phyloP scores from a whole-genome alignment of 768 basidiomycete genomes.

The Phaeotremella fagi region DNA sequence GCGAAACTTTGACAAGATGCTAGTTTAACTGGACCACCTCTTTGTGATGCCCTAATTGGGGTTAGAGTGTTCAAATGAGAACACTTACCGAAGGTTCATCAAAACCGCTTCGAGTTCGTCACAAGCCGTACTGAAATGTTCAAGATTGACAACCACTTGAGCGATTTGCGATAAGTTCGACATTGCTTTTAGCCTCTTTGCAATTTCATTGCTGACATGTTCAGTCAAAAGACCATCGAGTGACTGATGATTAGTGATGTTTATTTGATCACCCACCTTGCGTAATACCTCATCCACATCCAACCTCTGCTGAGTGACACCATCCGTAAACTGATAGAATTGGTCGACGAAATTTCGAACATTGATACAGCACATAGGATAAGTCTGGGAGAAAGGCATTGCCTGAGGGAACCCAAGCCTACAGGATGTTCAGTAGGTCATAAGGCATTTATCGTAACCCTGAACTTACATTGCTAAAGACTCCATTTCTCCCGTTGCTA shows the following conservation, averaged over 20 bases:
- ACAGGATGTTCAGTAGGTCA: background rate
- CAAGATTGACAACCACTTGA: constrained; percentile 85
- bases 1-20: constrained; percentile 61
- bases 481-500: constrained; percentile 63
- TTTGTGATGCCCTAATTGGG: constrained; percentile 64
- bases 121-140: constrained; percentile 83
- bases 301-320: constrained; percentile 82
- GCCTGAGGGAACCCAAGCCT: constrained; percentile 64
- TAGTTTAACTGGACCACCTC: constrained; percentile 74
- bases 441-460: constrained; percentile 40
- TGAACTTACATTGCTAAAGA: constrained; percentile 48
- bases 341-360: constrained; percentile 85
- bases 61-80: background rate
- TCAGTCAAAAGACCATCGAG: constrained; percentile 72
- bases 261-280: constrained; percentile 57
- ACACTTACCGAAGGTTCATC: constrained; percentile 67
- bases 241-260: constrained; percentile 55
- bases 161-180: constrained; percentile 83
- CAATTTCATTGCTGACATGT: constrained; percentile 68
- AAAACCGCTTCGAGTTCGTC: constrained; percentile 77
- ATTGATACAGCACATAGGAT: constrained; percentile 90
- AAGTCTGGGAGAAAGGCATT: constrained; percentile 92
- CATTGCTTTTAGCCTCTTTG: constrained; percentile 65
- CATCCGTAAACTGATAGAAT: constrained; percentile 95
- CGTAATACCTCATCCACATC: constrained; percentile 87